Evolutionary conservation across 495 filamentous ascomycete genomes (phyloP), one percentile per base, ranked within the genome.

Genomic region (Viridothelium virens): DNA sequence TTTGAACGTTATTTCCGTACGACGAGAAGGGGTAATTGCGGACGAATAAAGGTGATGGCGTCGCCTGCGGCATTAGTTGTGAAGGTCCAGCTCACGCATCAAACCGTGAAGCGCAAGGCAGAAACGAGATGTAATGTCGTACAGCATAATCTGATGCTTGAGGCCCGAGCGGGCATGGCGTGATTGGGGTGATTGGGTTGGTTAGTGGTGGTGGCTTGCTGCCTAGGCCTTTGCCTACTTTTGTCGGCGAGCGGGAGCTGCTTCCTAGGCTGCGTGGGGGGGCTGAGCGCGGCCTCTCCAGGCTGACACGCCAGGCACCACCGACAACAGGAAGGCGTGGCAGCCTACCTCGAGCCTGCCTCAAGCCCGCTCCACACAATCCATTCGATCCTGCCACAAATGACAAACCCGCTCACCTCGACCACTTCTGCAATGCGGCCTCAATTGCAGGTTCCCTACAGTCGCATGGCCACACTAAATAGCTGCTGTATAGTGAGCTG

Each of bases 271-370:
- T 25, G 25, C 25, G 25, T 25, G 53, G 3, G n/a, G 53, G 53
- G 53, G 53, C 53, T 59, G 53, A 59, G 53, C 53, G 53, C 53
- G 53, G 53, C 53, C 53, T 59, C 53, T 59, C 53, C 53, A 59
- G 53, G 53, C 53, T 59, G 53, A 59, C 11, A 36, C 53, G 53
- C 53, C 53, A 59, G 53, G 53, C 53, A 59, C 7, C 53, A 5
- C 25, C 25, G 25, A 25, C 25, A 25, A 25, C 25, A 25, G 25
- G 25, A 25, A 25, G 25, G 25, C 25, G 48, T 46, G 41, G 9
- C 5, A 53, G 48, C 10, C 7, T 5, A 2, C 48, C 16, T 25
- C 25, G 7, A 59, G 25, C 11, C 31, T 59, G 25, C 53, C 53
- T 34, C 18, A 33, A 34, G 7, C 53, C 53, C 53, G 25, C 18